Conservation (phyloP, 306 rosid species). For the Glycine tomentella region DNA sequence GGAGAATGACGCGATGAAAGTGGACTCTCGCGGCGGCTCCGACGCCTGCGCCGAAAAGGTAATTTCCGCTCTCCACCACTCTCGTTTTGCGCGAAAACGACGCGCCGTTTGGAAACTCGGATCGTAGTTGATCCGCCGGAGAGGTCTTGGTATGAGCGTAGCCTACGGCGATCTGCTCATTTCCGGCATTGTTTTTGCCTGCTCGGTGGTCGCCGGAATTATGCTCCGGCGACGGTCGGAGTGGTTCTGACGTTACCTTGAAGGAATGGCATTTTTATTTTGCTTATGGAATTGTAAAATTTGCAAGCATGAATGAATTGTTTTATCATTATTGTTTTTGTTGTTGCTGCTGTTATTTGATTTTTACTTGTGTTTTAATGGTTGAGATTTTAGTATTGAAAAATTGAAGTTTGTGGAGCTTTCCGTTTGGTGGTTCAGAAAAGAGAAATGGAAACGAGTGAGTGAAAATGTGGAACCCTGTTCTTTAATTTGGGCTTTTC, state of each 20-base stretch:
- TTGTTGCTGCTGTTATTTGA: neutral
- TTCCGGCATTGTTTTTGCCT: slow-evolving; percentile 37
- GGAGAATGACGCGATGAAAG: slow-evolving; percentile 55
- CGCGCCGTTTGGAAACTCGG: slow-evolving; percentile 38
- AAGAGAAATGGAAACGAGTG: slow-evolving; percentile 39
- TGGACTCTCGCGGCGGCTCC: slow-evolving; percentile 61
- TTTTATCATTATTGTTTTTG: too few relatives aligned
- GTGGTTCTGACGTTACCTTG: slow-evolving; percentile 39
- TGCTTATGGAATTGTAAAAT: too few relatives aligned
- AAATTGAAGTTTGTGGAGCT: slow-evolving; percentile 34
- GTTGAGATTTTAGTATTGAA: slow-evolving; percentile 43
- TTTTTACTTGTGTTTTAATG: neutral
- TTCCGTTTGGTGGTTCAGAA: slow-evolving; percentile 35
- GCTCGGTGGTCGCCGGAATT: slow-evolving; percentile 49
- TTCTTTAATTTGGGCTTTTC: slow-evolving; percentile 37
- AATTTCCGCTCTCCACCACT: slow-evolving; percentile 27
- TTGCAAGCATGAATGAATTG: too few relatives aligned
- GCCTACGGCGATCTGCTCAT: slow-evolving; percentile 60
- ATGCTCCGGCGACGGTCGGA: slow-evolving; percentile 44
- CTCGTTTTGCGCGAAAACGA: slow-evolving; percentile 30
- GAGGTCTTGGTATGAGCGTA: slow-evolving; percentile 43
- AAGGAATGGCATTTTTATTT: too few relatives aligned
- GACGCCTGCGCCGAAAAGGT: slow-evolving; percentile 76
- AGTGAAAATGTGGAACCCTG: slow-evolving; percentile 51
- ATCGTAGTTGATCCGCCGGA: slow-evolving; percentile 65